A percentile compares a stretch with the other conserved stretches of the same genome.
phyloP scores from a whole-genome alignment of 257 asterid genomes.

The Primulina eburnea region DNA sequence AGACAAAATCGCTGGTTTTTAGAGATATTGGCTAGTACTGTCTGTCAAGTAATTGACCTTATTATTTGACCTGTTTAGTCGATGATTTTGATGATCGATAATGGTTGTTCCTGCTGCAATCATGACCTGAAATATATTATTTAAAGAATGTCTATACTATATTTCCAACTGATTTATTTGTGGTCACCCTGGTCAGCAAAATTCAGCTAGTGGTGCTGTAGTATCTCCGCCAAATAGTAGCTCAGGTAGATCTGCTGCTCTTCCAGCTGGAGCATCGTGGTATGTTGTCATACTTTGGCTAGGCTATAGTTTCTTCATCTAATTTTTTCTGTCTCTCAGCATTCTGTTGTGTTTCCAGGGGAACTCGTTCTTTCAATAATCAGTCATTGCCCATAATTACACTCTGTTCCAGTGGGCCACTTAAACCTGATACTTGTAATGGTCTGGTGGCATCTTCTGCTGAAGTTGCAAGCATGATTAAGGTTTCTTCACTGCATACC shows the following conservation, averaged over 20 bases:
- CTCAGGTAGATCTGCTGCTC: slow-evolving; percentile 82
- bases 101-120: slow-evolving; percentile 4
- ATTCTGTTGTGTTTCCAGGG: slow-evolving; percentile 53
- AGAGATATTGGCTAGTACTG: slow-evolving; percentile 1
- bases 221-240: slow-evolving; percentile 74
- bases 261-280: slow-evolving; percentile 96
- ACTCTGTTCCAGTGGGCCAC: slow-evolving; percentile 41
- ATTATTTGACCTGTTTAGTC: slow-evolving; percentile 11
- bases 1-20: background rate
- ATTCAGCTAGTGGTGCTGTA: slow-evolving; percentile 30
- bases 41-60: background rate
- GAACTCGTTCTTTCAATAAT: slow-evolving; percentile 58
- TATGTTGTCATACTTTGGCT: slow-evolving; percentile 29
- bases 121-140: slow-evolving; percentile 1
- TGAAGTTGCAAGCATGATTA: slow-evolving; percentile 47
- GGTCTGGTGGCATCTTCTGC: slow-evolving; percentile 46
- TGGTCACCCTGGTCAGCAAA: slow-evolving; percentile 31
- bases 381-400: slow-evolving; percentile 43
- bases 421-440: slow-evolving; percentile 34
- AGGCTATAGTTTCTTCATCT: slow-evolving; percentile 15
- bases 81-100: slow-evolving; percentile 12
- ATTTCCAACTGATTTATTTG: slow-evolving; percentile 7
- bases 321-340: slow-evolving; percentile 21
- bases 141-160: background rate
- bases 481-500: slow-evolving; percentile 37